phyloP scores from a whole-genome alignment of 2,329 filamentous ascomycete genomes.

The Ilyonectria robusta region DNA sequence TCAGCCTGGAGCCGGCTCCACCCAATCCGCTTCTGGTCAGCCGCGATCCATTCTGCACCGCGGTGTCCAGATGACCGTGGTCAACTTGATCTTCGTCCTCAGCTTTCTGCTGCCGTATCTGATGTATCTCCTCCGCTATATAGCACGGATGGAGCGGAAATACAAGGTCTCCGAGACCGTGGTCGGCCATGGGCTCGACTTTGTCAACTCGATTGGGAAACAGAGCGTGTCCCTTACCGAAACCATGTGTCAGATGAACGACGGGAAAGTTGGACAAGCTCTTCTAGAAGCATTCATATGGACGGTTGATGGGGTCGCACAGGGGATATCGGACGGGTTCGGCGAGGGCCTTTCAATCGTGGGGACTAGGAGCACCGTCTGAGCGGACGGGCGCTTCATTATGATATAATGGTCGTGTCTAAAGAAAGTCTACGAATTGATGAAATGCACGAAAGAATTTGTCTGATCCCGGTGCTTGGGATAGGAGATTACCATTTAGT shows the following conservation, averaged over 20 bases:
- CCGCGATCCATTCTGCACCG: slow-evolving; percentile 70
- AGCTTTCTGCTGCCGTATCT: slow-evolving; percentile 75
- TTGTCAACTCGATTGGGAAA: slow-evolving; percentile 68
- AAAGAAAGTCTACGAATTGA: too few species aligned
- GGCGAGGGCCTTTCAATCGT: slow-evolving; percentile 53
- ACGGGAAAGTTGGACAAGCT: slow-evolving; percentile 74
- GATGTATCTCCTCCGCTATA: slow-evolving; percentile 65
- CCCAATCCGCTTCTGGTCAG: slow-evolving; percentile 1
- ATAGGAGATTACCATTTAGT: too few species aligned
- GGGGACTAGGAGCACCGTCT: slow-evolving; percentile 28
- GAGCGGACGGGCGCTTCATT: neutral
- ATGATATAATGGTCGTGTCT: too few species aligned
- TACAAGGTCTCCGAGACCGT: slow-evolving; percentile 80
- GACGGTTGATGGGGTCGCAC: slow-evolving; percentile 74
- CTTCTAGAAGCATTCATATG: slow-evolving; percentile 71
- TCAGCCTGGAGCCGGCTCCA: slow-evolving; percentile 16
- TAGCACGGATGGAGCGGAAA: slow-evolving; percentile 75
- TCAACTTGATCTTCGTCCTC: slow-evolving; percentile 71
- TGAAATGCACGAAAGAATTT: too few species aligned
- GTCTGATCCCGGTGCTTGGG: too few species aligned
- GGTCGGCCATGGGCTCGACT: slow-evolving; percentile 75
- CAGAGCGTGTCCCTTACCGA: slow-evolving; percentile 71
- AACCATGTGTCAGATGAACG: slow-evolving; percentile 71
- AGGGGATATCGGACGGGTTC: slow-evolving; percentile 77
- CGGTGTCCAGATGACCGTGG: slow-evolving; percentile 68